A percentile compares a stretch with the other conserved stretches of the same genome.
Conservation (phyloP, 108 stramenopile species). For the Skeletonema menzelii region DNA sequence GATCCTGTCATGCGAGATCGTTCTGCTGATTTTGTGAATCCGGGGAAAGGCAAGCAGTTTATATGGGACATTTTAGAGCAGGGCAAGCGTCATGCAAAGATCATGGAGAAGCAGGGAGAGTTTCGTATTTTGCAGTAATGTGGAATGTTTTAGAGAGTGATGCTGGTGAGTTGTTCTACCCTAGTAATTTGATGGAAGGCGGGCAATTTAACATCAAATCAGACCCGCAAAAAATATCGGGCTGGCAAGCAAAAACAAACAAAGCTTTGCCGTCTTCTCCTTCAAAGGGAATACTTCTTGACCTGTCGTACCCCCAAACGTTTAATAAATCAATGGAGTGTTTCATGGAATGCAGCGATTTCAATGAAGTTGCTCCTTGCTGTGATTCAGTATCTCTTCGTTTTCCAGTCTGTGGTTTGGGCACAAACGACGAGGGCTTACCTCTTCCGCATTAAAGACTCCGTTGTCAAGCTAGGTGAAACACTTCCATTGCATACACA, state of each 20-base stretch:
- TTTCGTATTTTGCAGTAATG: conserved; percentile 36
- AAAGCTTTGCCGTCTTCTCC: no score
- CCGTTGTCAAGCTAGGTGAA: neutral
- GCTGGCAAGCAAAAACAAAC: no score
- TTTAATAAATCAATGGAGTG: no score
- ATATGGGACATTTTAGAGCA: conserved; percentile 72
- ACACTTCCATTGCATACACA: neutral
- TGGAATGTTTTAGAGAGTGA: neutral
- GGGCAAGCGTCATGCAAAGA: conserved; percentile 60
- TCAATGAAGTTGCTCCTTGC: neutral
- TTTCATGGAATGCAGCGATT: no score
- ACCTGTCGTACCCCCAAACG: no score
- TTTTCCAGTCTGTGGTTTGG: neutral
- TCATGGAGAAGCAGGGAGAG: conserved; percentile 61
- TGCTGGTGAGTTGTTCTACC: no score
- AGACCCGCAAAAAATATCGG: no score
- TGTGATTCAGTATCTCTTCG: neutral
- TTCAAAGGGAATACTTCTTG: no score
- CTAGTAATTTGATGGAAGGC: no score
- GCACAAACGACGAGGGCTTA: neutral
- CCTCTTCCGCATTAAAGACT: neutral
- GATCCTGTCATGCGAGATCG: conserved; percentile 62
- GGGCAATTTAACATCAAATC: neutral
- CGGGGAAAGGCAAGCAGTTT: conserved; percentile 42
- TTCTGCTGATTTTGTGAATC: conserved; percentile 51